phyloP scores from a whole-genome alignment of 345 rosid species.

The Eucalyptus pauciflora region DNA sequence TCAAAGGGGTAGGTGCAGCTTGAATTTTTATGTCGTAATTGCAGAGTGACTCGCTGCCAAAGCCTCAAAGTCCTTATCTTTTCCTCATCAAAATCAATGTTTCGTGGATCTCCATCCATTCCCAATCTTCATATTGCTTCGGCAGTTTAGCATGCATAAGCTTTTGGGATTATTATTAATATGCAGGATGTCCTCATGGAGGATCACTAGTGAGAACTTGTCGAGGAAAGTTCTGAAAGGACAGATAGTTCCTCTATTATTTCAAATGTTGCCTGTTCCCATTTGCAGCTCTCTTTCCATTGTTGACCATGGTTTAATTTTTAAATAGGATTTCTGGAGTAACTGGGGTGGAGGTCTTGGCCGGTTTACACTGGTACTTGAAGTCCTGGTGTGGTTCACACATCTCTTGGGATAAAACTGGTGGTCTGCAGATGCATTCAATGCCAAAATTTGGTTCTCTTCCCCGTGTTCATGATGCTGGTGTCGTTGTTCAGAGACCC shows the following conservation, averaged over 20 bases:
- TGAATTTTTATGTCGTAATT: background rate
- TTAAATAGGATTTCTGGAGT: constrained; percentile 41
- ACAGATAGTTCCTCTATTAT: background rate
- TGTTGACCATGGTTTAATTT: background rate
- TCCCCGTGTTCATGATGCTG: constrained; percentile 36
- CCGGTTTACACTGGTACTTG: constrained; percentile 69
- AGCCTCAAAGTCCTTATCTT: background rate
- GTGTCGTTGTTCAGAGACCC: constrained; percentile 40
- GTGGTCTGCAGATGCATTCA: constrained; percentile 39
- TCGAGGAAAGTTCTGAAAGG: background rate
- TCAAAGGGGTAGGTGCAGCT: background rate
- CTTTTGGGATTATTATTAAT: background rate
- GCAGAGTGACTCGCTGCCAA: background rate
- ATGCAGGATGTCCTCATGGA: background rate
- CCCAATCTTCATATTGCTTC: background rate
- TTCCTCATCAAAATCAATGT: background rate
- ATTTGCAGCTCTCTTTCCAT: background rate
- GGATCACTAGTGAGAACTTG: background rate
- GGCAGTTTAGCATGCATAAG: background rate
- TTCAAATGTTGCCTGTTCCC: background rate
- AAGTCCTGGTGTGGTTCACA: constrained; percentile 54
- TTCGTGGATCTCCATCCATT: background rate
- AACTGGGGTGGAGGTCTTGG: constrained; percentile 49
- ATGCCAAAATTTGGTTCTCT: constrained; percentile 33
- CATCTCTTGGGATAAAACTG: constrained; percentile 68